Percentiles rank a stretch among this genome's conserved stretches.
phyloP scores from a whole-genome alignment of 306 rosid genomes.

The Styphnolobium japonicum region DNA sequence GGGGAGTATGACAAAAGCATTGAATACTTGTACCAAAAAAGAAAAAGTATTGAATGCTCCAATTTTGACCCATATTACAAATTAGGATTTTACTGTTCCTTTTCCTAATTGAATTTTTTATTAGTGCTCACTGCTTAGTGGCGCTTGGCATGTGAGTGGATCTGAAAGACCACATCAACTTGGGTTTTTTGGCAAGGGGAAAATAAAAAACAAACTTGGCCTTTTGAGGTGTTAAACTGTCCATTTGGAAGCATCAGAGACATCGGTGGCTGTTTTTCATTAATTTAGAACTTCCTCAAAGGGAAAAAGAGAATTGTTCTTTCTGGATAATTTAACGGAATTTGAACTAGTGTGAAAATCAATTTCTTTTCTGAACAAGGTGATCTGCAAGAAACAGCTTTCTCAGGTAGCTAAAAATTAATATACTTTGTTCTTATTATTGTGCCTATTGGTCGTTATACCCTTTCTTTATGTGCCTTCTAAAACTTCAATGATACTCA shows the following conservation, averaged over 20 bases:
- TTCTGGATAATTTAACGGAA: slow-evolving; percentile 7
- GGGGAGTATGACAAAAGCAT: too few species aligned
- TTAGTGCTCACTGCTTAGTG: neutral
- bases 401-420: slow-evolving; percentile 25
- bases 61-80: neutral
- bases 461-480: neutral
- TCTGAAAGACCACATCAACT: neutral
- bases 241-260: slow-evolving; percentile 41
- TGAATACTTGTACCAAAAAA: neutral
- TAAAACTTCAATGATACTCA: neutral
- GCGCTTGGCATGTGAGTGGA: neutral
- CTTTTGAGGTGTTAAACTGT: slow-evolving; percentile 14
- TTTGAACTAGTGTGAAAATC: slow-evolving; percentile 2
- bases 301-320: neutral
- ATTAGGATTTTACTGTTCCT: neutral
- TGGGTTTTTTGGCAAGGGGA: neutral
- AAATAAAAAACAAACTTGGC: neutral
- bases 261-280: slow-evolving; percentile 11
- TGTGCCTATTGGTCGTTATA: neutral
- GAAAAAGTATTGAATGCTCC: neutral
- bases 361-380: slow-evolving; percentile 1
- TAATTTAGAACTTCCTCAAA: neutral
- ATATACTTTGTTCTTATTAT: neutral
- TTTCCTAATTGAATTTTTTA: neutral
- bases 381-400: slow-evolving; percentile 4